A percentile compares a stretch with the other conserved stretches of the same genome.
Evolutionary conservation across 108 stramenopile genomes (phyloP).

Genomic region (Mediolabrus comicus): DNA sequence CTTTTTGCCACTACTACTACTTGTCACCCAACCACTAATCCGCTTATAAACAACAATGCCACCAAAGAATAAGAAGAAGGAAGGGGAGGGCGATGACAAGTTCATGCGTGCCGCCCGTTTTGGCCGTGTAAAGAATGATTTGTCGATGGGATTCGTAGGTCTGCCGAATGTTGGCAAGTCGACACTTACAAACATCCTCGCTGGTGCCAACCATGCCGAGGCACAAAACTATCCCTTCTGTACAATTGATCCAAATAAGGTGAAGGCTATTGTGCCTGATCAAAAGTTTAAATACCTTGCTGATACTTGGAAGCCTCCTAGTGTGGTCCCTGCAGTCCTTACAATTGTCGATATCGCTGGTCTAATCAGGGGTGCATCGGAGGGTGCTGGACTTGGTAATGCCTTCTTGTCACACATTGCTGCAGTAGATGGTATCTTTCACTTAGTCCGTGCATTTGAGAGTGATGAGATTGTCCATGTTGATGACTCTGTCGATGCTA

Average conservation of each 20-base stretch:
- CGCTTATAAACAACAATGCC: constrained; percentile 56
- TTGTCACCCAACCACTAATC: not conserved
- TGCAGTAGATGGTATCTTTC: constrained; percentile 97
- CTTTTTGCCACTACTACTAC: too few species aligned
- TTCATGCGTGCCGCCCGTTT: constrained; percentile 88
- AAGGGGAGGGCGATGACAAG: constrained; percentile 57
- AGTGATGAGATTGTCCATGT: constrained; percentile 98
- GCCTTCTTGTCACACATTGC: constrained; percentile 98
- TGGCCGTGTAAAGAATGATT: constrained; percentile 87
- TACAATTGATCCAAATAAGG: constrained; percentile 99
- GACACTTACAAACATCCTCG: constrained; percentile 86
- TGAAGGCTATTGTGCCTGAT: constrained; percentile 95
- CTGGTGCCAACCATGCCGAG: constrained; percentile 83
- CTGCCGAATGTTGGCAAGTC: constrained; percentile 99
- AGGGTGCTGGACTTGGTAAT: constrained; percentile 99
- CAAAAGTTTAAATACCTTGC: constrained; percentile 97
- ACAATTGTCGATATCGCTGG: constrained; percentile 99
- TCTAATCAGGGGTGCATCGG: constrained; percentile 95
- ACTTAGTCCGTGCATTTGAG: constrained; percentile 97
- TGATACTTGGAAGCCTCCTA: constrained; percentile 80
- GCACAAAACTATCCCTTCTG: constrained; percentile 94
- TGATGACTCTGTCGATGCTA: constrained; percentile 98
- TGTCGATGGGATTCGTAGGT: constrained; percentile 91
- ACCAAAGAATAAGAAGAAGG: constrained; percentile 83
- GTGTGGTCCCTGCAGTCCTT: constrained; percentile 90